These are phyloP conservation scores for Aureobasidium sp. DNA, from an alignment of 2,329 filamentous ascomycete genomes.

Conservation along the genomic window DNA sequence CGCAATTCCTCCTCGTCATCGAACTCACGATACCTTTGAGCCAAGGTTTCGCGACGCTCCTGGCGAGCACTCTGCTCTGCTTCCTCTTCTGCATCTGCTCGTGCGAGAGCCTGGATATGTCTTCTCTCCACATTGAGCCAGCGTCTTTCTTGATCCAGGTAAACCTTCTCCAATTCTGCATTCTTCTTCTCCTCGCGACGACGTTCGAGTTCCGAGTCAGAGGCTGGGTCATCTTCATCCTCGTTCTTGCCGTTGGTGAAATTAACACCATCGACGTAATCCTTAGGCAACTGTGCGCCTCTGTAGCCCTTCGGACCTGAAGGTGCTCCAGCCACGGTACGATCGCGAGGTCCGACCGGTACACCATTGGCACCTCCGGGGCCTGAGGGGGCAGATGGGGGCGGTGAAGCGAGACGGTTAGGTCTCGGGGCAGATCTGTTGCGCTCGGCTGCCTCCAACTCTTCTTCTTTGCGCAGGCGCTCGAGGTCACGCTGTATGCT, in stretches of 20 bases:
- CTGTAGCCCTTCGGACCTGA: conserved; percentile 57
- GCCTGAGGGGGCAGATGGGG: conserved; percentile 41
- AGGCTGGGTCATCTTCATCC: conserved; percentile 80
- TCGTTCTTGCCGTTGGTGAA: conserved; percentile 79
- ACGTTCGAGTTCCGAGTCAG: conserved; percentile 75
- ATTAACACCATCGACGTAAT: conserved; percentile 68
- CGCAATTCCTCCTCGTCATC: conserved; percentile 72
- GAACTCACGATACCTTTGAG: conserved; percentile 70
- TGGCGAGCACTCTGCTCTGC: conserved; percentile 62
- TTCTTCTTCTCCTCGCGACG: conserved; percentile 64
- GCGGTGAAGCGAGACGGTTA: conserved; percentile 66
- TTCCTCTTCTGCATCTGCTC: conserved; percentile 73
- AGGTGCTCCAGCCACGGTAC: conserved; percentile 66
- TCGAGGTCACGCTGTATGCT: conserved; percentile 86
- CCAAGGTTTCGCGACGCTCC: conserved; percentile 58
- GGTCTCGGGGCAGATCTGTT: conserved; percentile 58
- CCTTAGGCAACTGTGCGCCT: conserved; percentile 57
- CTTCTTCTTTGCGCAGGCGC: conserved; percentile 79
- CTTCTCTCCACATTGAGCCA: conserved; percentile 87
- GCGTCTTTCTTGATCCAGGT: conserved; percentile 76
- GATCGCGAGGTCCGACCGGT: conserved; percentile 64
- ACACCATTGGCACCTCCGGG: conserved; percentile 66
- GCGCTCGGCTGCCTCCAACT: conserved; percentile 80
- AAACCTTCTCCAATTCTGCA: conserved; percentile 71
- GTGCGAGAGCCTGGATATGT: conserved; percentile 74